Conservation (phyloP, 257 asterid species). For the Nicotiana noctiflora region DNA sequence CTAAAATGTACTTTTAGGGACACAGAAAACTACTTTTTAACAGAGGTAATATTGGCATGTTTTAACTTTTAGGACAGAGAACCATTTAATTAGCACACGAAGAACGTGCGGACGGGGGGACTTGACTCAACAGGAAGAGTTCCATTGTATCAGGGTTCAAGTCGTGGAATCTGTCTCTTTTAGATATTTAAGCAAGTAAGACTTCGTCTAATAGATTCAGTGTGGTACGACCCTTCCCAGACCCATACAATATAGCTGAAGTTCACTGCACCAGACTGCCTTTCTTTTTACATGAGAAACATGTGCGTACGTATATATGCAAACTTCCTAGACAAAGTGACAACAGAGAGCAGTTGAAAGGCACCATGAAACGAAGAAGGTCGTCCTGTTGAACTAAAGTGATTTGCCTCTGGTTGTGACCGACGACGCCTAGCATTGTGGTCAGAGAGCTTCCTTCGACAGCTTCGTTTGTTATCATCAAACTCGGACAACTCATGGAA, state of each 20-base stretch:
- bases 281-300: neutral
- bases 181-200: neutral
- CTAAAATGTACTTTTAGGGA: neutral
- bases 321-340: neutral
- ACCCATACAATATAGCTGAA: neutral
- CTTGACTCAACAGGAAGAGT: neutral
- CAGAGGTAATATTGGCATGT: neutral
- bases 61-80: no score
- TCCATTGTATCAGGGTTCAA: neutral
- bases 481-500: constrained; percentile 68
- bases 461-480: constrained; percentile 75
- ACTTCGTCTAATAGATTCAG: neutral
- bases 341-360: neutral
- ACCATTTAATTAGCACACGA: neutral
- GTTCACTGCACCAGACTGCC: neutral
- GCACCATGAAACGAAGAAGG: constrained; percentile 46
- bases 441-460: constrained; percentile 66
- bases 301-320: neutral
- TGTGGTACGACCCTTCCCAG: neutral
- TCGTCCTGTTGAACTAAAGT: constrained; percentile 24
- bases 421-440: constrained; percentile 82
- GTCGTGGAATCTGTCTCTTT: neutral
- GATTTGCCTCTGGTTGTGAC: constrained; percentile 49
- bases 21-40: neutral
- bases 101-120: neutral